Percentiles rank a stretch among this genome's conserved stretches.
Conservation (phyloP, 2,329 filamentous ascomycete genomes). For the Sarocladiaceae sp. region DNA sequence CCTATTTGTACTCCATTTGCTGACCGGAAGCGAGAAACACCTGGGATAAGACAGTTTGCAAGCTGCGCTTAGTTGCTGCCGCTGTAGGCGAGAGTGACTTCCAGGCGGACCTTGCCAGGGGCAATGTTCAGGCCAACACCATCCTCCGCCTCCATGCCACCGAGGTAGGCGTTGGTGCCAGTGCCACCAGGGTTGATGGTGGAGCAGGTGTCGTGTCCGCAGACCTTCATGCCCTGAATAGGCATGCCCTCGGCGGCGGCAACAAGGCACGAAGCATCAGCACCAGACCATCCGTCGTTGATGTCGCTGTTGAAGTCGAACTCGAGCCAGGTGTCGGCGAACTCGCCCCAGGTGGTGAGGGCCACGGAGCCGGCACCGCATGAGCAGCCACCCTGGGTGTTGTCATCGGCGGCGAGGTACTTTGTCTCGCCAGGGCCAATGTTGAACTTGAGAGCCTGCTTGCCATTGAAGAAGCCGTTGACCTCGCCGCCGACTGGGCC, state of each 20-base stretch:
- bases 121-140: constrained; percentile 37
- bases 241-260: constrained; percentile 26
- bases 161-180: constrained; percentile 34
- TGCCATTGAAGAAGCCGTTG: constrained; percentile 45
- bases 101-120: constrained; percentile 22
- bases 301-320: constrained; percentile 40
- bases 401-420: constrained; percentile 38
- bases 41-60: not conserved
- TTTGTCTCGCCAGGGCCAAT: constrained; percentile 32
- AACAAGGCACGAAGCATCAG: constrained; percentile 46
- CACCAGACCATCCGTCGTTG: constrained; percentile 47
- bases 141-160: constrained; percentile 31
- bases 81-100: constrained; percentile 27
- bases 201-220: constrained; percentile 36
- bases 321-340: constrained; percentile 44
- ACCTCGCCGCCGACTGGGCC: constrained; percentile 33
- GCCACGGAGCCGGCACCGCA: constrained; percentile 32
- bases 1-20: not conserved
- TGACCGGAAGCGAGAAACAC: constrained; percentile 3
- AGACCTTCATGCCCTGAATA: constrained; percentile 34
- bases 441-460: constrained; percentile 35
- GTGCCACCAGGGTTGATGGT: constrained; percentile 30
- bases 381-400: constrained; percentile 46
- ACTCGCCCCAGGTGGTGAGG: constrained; percentile 34
- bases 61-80: not conserved